Percentiles rank a stretch among this genome's conserved stretches.
These are phyloP conservation scores for Neoboletus magnificus DNA, from an alignment of 768 basidiomycete genomes.

Conservation along the genomic window DNA sequence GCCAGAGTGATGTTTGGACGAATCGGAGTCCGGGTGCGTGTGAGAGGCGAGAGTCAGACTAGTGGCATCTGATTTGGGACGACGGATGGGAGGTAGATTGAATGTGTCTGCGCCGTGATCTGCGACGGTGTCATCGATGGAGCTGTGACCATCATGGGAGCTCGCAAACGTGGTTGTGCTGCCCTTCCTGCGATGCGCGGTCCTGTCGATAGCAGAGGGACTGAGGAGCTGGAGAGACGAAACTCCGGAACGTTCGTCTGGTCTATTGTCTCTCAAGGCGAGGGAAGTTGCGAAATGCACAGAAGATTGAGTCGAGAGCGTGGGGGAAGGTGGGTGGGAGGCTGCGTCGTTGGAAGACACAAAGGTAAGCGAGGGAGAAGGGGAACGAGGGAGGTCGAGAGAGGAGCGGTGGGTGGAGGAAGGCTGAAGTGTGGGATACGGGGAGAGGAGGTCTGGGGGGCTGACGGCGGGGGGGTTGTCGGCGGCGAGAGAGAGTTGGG, in stretches of 20 bases:
- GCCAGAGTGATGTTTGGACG: slow-evolving; percentile 20
- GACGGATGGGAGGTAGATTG: slow-evolving; percentile 31
- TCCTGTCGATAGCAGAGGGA: slow-evolving; percentile 33
- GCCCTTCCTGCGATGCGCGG: slow-evolving; percentile 48
- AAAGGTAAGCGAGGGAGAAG: slow-evolving; percentile 29
- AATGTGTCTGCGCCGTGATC: slow-evolving; percentile 36
- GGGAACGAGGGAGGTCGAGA: slow-evolving; percentile 28
- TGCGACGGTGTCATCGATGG: slow-evolving; percentile 47
- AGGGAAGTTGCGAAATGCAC: slow-evolving; percentile 56
- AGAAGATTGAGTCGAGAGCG: slow-evolving; percentile 63
- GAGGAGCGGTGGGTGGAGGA: slow-evolving; percentile 21
- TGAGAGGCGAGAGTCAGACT: slow-evolving; percentile 35
- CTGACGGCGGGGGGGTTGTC: neutral
- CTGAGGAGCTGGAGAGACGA: slow-evolving; percentile 51
- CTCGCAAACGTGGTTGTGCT: slow-evolving; percentile 57
- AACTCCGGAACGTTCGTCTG: slow-evolving; percentile 52
- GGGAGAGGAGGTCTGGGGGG: slow-evolving; percentile 24
- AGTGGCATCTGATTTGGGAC: slow-evolving; percentile 34
- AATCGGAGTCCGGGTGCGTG: slow-evolving; percentile 38
- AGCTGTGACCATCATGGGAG: slow-evolving; percentile 35
- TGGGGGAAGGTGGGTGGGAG: slow-evolving; percentile 69
- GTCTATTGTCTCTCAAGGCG: slow-evolving; percentile 65
- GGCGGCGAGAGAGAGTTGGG: slow-evolving; percentile 22
- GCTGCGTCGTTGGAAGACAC: slow-evolving; percentile 44
- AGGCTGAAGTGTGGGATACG: neutral